Percentiles rank a stretch among this genome's conserved stretches.
Evolutionary conservation across 192 early-diverging fungal species (phyloP).

Genomic region (Glomus cerebriforme): DNA sequence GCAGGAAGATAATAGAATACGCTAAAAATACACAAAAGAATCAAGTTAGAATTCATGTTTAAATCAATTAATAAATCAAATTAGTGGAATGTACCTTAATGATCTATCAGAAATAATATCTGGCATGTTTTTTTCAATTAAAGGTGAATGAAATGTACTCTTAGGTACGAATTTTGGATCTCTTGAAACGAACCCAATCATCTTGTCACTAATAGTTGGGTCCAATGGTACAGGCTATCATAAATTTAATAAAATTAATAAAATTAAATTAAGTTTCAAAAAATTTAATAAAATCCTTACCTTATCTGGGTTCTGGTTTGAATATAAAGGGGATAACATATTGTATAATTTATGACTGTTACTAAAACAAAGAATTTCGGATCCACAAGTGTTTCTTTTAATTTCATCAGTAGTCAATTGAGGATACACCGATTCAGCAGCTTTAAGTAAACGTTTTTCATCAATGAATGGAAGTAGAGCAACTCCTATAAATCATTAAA

Average conservation of each 20-base stretch:
- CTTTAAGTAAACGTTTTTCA: slow-evolving; percentile 73
- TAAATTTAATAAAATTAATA: slow-evolving; percentile 10
- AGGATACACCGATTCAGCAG: slow-evolving; percentile 65
- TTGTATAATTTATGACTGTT: slow-evolving; percentile 64
- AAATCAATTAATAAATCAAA: neutral
- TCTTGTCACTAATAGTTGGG: slow-evolving; percentile 48
- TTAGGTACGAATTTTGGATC: slow-evolving; percentile 61
- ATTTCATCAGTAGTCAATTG: slow-evolving; percentile 72
- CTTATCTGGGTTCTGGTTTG: slow-evolving; percentile 46
- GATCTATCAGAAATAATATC: slow-evolving; percentile 63
- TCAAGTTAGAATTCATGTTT: neutral
- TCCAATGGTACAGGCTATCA: slow-evolving; percentile 44
- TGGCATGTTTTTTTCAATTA: slow-evolving; percentile 44
- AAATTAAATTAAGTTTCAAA: slow-evolving; percentile 35
- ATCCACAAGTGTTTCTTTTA: slow-evolving; percentile 71
- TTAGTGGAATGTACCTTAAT: slow-evolving; percentile 36
- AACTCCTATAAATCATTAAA: slow-evolving; percentile 60
- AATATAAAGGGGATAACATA: slow-evolving; percentile 53
- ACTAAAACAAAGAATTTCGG: slow-evolving; percentile 59
- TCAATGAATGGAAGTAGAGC: slow-evolving; percentile 96
- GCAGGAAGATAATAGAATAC: slow-evolving; percentile 38
- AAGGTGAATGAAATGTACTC: slow-evolving; percentile 54
- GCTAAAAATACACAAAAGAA: slow-evolving; percentile 26
- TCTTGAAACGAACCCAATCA: slow-evolving; percentile 57
- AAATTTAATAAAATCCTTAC: slow-evolving; percentile 16